Evolutionary conservation across 768 basidiomycete genomes (phyloP), one percentile per base, ranked within the genome.

Genomic region (Macrolepiota albuminosa): DNA sequence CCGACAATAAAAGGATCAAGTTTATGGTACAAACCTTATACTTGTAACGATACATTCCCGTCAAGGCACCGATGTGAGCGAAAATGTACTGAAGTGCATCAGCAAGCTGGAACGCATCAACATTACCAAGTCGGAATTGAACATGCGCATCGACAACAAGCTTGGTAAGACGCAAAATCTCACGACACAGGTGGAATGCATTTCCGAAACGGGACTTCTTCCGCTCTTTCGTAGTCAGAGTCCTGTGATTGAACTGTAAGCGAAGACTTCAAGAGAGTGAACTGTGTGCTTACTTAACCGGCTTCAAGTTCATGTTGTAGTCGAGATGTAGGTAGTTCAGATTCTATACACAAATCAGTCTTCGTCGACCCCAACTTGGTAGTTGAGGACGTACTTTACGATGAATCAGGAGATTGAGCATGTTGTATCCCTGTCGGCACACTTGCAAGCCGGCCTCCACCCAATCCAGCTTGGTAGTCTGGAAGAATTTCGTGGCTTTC

Each of bases 131-230:
- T 56, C 97, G 93, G 78, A 93, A 98, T 71, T 99, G 97, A 26
- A 98, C 97, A 75, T 99, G 94, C 4, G 97, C 94, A 73, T 98
- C 97, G 65, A 99, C 97, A 56, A 99, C 93, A 37, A 98, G 89
- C 76, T 99, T 99, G 6, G 97, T 98, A 56, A 99, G 83, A 54
- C 97, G 93, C 34, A 99, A 78, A 62, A 99, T 99, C 76, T 99
- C 97, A 72, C 97, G 93, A 69, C 95, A 98, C 63, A 99, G 70
- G 72, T 96, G 94, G 85, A 97, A 98, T 7, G 97, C 97, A 72
- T 99, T 99, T 81, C 97, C 97, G 75, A 99, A 99, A 64, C 97
- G 92, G 37, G 97, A 98, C 80, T 98, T 98, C 77, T 99, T 99
- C 54, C 97, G 91, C 76, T 99, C 97, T 75, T 99, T 99, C 18